Evolutionary conservation across 2,329 filamentous ascomycete species (phyloP).

Genomic region (Pyrenochaeta sp.): DNA sequence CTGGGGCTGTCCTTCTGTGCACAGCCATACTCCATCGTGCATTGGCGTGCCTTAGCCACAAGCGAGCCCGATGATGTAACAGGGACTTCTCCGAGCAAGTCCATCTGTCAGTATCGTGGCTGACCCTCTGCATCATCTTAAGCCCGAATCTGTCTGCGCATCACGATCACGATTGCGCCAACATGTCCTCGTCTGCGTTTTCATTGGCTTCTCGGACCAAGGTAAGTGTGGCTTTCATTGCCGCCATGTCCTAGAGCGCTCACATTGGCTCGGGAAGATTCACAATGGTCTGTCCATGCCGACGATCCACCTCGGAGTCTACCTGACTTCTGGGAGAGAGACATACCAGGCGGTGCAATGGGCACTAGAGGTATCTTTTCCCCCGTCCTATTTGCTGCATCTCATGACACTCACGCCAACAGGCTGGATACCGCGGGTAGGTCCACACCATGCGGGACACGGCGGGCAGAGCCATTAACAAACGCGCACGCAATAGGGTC

Average conservation of each 20-base stretch:
- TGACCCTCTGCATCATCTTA: slow-evolving; percentile 33
- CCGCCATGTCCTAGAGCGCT: slow-evolving; percentile 9
- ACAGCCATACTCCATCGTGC: slow-evolving; percentile 16
- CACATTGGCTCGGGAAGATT: slow-evolving; percentile 38
- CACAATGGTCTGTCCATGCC: slow-evolving; percentile 73
- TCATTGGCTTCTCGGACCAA: slow-evolving; percentile 55
- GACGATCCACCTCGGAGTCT: slow-evolving; percentile 76
- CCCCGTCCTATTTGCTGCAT: slow-evolving; percentile 21
- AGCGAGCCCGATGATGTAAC: slow-evolving; percentile 37
- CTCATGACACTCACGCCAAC: slow-evolving; percentile 25
- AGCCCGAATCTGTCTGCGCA: slow-evolving; percentile 22
- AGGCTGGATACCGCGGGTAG: slow-evolving; percentile 57
- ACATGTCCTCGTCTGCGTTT: slow-evolving; percentile 45
- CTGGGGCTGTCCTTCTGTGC: slow-evolving; percentile 16
- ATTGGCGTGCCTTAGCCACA: slow-evolving; percentile 15
- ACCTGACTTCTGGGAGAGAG: slow-evolving; percentile 71
- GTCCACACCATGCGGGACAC: slow-evolving; percentile 17
- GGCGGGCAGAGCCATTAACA: slow-evolving; percentile 29
- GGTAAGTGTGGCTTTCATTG: slow-evolving; percentile 31
- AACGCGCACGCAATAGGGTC: slow-evolving; percentile 46
- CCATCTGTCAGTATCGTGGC: slow-evolving; percentile 31
- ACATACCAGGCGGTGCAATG: slow-evolving; percentile 64
- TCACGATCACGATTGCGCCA: slow-evolving; percentile 12
- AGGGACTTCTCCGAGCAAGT: slow-evolving; percentile 33
- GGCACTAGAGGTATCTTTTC: slow-evolving; percentile 61